Evolutionary conservation across 441 rosid species (phyloP).

Genomic region (Corymbia calophylla): DNA sequence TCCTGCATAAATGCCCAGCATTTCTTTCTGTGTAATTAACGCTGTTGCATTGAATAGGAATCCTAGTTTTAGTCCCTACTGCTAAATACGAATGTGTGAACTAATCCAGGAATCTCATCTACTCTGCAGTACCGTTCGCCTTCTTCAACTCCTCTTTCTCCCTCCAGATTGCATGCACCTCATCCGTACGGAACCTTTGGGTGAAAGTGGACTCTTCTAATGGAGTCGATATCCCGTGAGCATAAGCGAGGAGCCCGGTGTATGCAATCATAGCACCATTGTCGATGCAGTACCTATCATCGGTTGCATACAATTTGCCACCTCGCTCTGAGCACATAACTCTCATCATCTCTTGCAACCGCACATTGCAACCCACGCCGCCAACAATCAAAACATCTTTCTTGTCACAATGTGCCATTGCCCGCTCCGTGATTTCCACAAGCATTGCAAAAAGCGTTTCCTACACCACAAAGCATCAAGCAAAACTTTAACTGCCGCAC

Average conservation of each 20-base stretch:
- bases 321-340: slow-evolving; percentile 86
- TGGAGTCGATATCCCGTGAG: slow-evolving; percentile 58
- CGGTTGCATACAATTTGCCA: slow-evolving; percentile 77
- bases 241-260: slow-evolving; percentile 79
- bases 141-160: slow-evolving; percentile 35
- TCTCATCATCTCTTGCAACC: slow-evolving; percentile 95
- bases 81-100: neutral
- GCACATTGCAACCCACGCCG: slow-evolving; percentile 91
- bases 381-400: slow-evolving; percentile 90
- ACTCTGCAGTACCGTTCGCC: neutral
- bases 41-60: neutral
- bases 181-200: slow-evolving; percentile 86
- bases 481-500: neutral
- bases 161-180: slow-evolving; percentile 93
- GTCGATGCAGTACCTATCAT: slow-evolving; percentile 86
- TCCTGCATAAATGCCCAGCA: neutral
- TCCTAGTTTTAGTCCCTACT: neutral
- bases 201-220: slow-evolving; percentile 85
- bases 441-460: slow-evolving; percentile 90
- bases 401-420: slow-evolving; percentile 98
- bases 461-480: slow-evolving; percentile 15
- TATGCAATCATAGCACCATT: slow-evolving; percentile 99
- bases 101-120: neutral
- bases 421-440: slow-evolving; percentile 93
- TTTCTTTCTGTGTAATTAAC: neutral